Evolutionary conservation across 139 green algal genomes (phyloP).

Genomic region (Closterium sp.): DNA sequence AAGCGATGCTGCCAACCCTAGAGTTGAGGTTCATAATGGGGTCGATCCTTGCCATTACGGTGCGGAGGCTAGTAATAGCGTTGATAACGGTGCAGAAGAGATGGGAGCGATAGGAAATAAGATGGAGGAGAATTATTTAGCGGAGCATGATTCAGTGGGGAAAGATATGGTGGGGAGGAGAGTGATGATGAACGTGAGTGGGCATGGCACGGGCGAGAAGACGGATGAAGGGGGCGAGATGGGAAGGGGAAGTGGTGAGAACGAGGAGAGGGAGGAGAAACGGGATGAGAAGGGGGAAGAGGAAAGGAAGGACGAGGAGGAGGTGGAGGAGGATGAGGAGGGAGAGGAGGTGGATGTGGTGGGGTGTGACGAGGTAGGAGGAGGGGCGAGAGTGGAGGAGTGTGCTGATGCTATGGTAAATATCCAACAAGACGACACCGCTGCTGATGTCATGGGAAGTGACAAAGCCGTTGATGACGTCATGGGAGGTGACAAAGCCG

Average conservation of each 20-base stretch:
- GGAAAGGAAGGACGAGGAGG: neutral
- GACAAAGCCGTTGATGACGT: neutral
- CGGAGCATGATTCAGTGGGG: too few species aligned
- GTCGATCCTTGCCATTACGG: too few species aligned
- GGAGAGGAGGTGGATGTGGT: neutral
- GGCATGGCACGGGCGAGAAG: neutral
- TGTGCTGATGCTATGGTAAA: neutral
- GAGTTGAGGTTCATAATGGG: too few species aligned
- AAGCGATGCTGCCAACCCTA: too few species aligned
- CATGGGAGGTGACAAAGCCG: neutral
- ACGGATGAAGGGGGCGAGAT: neutral
- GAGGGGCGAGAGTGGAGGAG: neutral
- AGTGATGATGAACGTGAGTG: neutral
- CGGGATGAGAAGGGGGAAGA: neutral
- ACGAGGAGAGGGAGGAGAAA: neutral
- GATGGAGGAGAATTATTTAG: too few species aligned
- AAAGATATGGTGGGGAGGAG: too few species aligned
- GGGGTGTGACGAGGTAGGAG: neutral
- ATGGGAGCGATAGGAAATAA: too few species aligned
- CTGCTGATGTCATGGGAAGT: neutral
- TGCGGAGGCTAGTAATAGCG: too few species aligned
- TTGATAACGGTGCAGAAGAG: too few species aligned
- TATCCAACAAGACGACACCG: neutral
- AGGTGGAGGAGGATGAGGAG: neutral
- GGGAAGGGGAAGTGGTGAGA: neutral